Base-by-base conservation (phyloP, 768 basidiomycete species). In the Leccinum uliginosum region DNA sequence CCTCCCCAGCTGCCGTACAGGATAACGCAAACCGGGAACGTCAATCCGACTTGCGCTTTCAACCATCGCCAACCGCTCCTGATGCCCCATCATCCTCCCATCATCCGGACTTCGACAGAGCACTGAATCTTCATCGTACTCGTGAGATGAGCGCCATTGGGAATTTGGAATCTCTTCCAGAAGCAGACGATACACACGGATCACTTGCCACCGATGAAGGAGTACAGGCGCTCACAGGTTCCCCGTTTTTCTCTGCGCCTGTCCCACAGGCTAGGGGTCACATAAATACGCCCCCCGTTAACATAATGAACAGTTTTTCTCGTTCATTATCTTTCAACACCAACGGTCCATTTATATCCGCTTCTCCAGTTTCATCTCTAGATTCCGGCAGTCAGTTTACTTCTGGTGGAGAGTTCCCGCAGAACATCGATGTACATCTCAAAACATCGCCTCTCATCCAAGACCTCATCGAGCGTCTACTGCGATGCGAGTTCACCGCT, bases 341-440 rank as follows among this genome's bases (percentile, higher is more conserved):
- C 45, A 76, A 68, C 17, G 76, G 77, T 27, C 73, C 77, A 27
- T 78, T 81, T 63, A 75, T 78, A 4, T 87, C 89, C 3, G 78
- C 84, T 3, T 92, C 90, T 2, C 90, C 90, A 7, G 87, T 84
- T 19, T 91, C 90, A 8, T 92, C 90, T 11, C 67, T 87, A 62
- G 87, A 84, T 67, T 91, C 90, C 11, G 84, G 80, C 51, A 87
- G 86, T 62, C 85, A 86, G 24, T 79, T 82, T 61, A 68, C 81
- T 19, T 71, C 79, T 14, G 76, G 75, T 57, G 64, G 71, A 43
- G 86, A 87, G 43, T 72, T 74, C 23, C 60, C 71, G 10, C 74
- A 72, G 48, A 80, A 69, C 59, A 84, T 93, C 32, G 91, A 93
- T 59, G 72, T 80, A 6, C 89, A 90, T 65, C 81, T 93, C 64